Evolutionary conservation across 208 protist genomes (phyloP).

Genomic region (Spongospora subterranea): DNA sequence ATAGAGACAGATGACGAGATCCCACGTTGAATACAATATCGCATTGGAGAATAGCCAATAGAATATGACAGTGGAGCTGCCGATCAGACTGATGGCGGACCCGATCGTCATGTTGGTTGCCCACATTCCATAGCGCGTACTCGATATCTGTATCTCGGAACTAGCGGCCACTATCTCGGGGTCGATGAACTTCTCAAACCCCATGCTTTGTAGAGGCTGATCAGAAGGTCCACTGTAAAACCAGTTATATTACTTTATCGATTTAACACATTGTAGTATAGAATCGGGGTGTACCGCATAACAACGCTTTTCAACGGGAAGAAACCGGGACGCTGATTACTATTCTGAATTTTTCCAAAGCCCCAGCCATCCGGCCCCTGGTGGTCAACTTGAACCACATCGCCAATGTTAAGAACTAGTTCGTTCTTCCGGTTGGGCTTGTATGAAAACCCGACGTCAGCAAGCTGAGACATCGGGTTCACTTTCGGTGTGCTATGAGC

Average conservation of each 20-base stretch:
- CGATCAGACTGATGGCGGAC: neutral
- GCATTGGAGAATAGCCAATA: conserved; percentile 11
- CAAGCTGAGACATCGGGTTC: neutral
- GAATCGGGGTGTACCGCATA: neutral
- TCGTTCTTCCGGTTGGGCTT: neutral
- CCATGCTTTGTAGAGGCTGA: too few relatives aligned
- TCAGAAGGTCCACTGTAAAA: too few relatives aligned
- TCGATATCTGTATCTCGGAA: neutral
- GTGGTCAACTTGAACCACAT: neutral
- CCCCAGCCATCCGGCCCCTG: neutral
- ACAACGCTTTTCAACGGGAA: neutral
- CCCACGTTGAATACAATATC: neutral
- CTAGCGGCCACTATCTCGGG: neutral
- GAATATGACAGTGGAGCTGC: neutral
- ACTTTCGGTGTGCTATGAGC: too few relatives aligned
- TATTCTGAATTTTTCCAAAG: neutral
- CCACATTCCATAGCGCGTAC: conserved; percentile 9
- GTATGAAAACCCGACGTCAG: neutral
- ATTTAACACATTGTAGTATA: too few relatives aligned
- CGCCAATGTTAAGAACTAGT: neutral
- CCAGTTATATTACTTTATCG: too few relatives aligned
- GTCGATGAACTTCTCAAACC: neutral
- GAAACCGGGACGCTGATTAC: neutral
- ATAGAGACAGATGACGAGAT: neutral
- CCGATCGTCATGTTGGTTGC: conserved; percentile 23